These are phyloP conservation scores for Microbotryomycetes sp. DNA, from an alignment of 1,284 basidiomycete species.

Conservation along the genomic window DNA sequence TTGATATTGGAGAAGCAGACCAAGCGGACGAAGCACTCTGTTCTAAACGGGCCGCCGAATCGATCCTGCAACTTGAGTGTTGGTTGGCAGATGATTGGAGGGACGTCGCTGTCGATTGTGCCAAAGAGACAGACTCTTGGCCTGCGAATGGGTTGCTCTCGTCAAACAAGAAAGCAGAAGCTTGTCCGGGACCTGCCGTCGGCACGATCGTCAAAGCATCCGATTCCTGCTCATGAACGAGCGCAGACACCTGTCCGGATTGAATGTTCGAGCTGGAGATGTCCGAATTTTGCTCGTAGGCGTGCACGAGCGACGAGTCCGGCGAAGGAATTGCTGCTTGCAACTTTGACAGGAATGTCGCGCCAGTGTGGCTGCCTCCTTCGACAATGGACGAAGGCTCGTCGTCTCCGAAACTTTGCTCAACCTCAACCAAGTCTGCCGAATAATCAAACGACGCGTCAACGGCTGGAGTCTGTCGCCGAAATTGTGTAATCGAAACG, in stretches of 20 bases:
- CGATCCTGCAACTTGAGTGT: too few relatives aligned
- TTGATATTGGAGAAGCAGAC: too few relatives aligned
- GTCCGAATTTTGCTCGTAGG: background rate
- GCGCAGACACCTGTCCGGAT: too few relatives aligned
- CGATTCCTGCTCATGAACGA: too few relatives aligned
- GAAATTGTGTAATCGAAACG: too few relatives aligned
- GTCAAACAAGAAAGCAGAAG: constrained; percentile 13
- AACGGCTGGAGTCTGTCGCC: background rate
- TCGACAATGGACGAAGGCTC: background rate
- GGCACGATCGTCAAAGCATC: background rate
- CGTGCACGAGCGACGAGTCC: constrained; percentile 11
- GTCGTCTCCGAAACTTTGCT: background rate
- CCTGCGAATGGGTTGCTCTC: constrained; percentile 20
- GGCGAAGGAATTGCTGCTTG: constrained; percentile 18
- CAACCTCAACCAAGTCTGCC: background rate
- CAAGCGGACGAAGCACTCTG: too few relatives aligned
- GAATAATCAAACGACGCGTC: background rate
- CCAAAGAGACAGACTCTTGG: background rate
- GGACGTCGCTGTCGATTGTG: too few relatives aligned
- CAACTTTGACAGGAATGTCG: constrained; percentile 18
- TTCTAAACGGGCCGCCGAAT: too few relatives aligned
- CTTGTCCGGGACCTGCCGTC: background rate
- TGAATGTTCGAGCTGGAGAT: background rate
- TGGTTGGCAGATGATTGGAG: background rate
- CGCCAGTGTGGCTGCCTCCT: background rate